These are phyloP conservation scores for Nitzschia inconspicua DNA, from an alignment of 108 stramenopile species.

Conservation along the genomic window DNA sequence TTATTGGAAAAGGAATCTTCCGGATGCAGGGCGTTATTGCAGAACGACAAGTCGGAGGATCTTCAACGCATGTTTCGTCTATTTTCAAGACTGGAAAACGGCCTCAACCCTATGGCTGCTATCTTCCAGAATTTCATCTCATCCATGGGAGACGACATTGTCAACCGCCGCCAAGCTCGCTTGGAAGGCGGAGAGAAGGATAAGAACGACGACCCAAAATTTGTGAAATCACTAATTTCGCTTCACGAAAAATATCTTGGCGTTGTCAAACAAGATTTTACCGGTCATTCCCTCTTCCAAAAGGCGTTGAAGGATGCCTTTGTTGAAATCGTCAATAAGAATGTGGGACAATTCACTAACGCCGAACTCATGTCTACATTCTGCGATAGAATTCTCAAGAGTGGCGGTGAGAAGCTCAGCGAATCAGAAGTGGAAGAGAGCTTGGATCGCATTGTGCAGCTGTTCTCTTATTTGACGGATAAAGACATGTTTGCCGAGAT, in stretches of 20 bases:
- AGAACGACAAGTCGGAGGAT: constrained; percentile 96
- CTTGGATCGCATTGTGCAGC: constrained; percentile 92
- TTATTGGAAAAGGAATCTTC: constrained; percentile 97
- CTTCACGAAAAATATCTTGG: constrained; percentile 95
- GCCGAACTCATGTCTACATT: constrained; percentile 97
- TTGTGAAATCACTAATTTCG: constrained; percentile 94
- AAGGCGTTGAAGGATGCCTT: constrained; percentile 99
- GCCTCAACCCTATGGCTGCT: constrained; percentile 91
- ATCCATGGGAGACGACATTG: constrained; percentile 80
- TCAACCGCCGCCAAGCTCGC: constrained; percentile 86
- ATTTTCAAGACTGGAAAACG: constrained; percentile 90
- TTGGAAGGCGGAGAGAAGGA: constrained; percentile 88
- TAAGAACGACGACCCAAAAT: constrained; percentile 94
- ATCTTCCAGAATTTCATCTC: constrained; percentile 87
- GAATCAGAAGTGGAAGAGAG: constrained; percentile 94
- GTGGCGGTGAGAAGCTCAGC: constrained; percentile 94
- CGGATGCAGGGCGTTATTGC: constrained; percentile 92
- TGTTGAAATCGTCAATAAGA: constrained; percentile 94
- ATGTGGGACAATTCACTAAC: constrained; percentile 94
- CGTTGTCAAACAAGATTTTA: constrained; percentile 91
- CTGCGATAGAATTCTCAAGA: constrained; percentile 98
- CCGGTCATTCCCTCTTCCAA: constrained; percentile 93
- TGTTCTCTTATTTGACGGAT: constrained; percentile 97
- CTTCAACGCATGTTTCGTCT: constrained; percentile 96
- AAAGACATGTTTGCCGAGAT: constrained; percentile 99